Conservation (phyloP, 345 rosid genomes). For the Ceriops decandra region DNA sequence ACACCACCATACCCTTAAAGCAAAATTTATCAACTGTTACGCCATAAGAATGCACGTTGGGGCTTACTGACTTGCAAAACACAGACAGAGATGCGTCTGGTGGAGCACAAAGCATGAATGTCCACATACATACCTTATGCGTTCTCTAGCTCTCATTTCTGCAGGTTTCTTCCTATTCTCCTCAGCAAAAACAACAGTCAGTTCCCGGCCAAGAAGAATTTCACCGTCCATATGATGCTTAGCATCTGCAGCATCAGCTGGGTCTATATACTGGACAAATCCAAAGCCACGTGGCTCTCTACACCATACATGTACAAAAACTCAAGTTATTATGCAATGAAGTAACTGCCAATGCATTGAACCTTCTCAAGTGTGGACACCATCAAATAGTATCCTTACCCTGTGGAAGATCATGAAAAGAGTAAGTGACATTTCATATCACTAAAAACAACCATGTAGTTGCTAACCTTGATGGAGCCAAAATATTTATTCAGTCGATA, state of each 20-base stretch:
- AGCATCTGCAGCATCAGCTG: conserved; percentile 90
- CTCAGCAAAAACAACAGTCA: conserved; percentile 80
- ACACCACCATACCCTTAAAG: no score
- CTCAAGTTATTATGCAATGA: neutral
- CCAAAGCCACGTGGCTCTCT: conserved; percentile 95
- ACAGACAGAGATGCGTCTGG: no score
- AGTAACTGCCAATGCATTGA: neutral
- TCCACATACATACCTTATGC: conserved; percentile 33
- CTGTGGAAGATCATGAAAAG: conserved; percentile 21
- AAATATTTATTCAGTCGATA: conserved; percentile 38
- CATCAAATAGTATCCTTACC: conserved; percentile 22
- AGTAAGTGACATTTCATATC: conserved; percentile 21
- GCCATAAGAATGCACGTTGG: no score
- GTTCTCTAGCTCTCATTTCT: conserved; percentile 89
- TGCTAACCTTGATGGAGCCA: conserved; percentile 65
- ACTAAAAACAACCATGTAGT: conserved; percentile 35
- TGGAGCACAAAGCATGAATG: no score
- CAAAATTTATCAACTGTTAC: no score
- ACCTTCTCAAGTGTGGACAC: neutral
- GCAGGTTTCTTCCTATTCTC: conserved; percentile 88
- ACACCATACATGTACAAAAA: conserved; percentile 19
- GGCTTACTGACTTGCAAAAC: no score
- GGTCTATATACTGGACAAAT: conserved; percentile 75
- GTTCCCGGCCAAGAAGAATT: conserved; percentile 69
- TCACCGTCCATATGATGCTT: conserved; percentile 81